Evolutionary conservation across 176 grass and related monocot genomes (phyloP), one percentile per base, ranked within the genome.

Genomic region (Juncus effusus): DNA sequence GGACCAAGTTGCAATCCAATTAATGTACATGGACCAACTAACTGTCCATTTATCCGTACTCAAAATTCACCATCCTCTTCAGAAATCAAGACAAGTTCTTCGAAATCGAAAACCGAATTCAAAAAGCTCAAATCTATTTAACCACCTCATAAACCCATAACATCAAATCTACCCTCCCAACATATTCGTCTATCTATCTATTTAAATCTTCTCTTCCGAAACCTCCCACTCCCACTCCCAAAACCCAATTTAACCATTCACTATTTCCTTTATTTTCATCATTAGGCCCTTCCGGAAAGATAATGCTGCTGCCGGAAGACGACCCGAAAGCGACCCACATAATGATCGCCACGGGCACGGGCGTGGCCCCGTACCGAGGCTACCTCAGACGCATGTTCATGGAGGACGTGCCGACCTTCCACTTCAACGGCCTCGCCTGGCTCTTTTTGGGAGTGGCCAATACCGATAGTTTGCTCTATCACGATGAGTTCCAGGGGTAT

Each of bases 361-460:
- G 88, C 62, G 63, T 97, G 51, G 93, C 93, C 79, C 88, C 93
- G 13, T 97, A 69, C 72, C 82, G 85, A 67, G 93, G 82, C 64
- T 97, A 97, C 64, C 78, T 97, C 36, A 84, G 88, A 6, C 88
- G 93, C 38, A 89, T 97, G 83, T 92, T 97, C 93, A 92, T 97
- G 88, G 93, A 97, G 78, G 81, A 79, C 75, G 82, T 97, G 40
- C 80, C 88, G n/a, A 65, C 76, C 7, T 91, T 81, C 67, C 82
- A 79, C 64, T 97, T 97, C 57, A 74, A 82, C 49, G 93, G 93
- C 59, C 82, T 97, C 12, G 88, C 93, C 3, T 97, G 93, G 93
- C 93, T 97, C 52, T 92, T 97, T 54, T 79, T 97, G 3, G 93
- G 82, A 66, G 85, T 97, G 56, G 85, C 93, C 19, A 97, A 92